Base-by-base conservation (phyloP, 177 flowering plant genomes). In the Vitis hybrid region DNA sequence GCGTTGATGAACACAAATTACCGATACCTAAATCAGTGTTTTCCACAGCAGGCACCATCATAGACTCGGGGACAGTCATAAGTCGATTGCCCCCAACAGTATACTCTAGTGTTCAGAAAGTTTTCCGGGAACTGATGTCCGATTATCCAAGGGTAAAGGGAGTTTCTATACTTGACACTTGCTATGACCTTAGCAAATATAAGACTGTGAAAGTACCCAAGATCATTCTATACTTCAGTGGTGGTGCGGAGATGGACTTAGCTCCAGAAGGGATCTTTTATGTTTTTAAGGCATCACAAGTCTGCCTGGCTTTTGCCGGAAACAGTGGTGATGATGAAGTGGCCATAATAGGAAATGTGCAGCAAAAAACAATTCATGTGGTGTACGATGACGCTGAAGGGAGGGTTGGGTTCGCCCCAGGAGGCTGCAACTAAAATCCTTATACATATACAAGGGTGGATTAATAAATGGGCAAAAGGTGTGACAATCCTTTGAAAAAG, bases 51-150 rank as follows among this genome's bases (percentile, higher is more conserved):
- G 80, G 82, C 13, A 70, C 82, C 2, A 68, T 86, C 19, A 83
- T 88, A 15, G 91, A 88, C 70, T 86, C 91, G 6, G 91, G 91
- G 3, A 88, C 91, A 1, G 89, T 86, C 59, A 83, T 88, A n/a
- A 80, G 87, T 1, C 82, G 89, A 0, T 73, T 88, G 15, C 88
- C 87, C 1, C 78, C 87, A 3, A 52, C 69, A 1, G 87, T 81
- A 4, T 88, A 88, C 79, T 12, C 65, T 6, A 77, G 84, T 0
- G 48, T 88, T 51, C 48, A 75, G 2, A 9, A 71, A 0, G 81
- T 77, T 15, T 88, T 88, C 67, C 56, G 70, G 30, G 15, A 76
- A 32, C 12, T 0, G 7, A 86, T 88, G 89, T 2, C 65, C 2
- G 63, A 51, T 23, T 88, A 86, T 39, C 79, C 88, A 8, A 51